Percentiles rank a stretch among this genome's conserved stretches.
Conservation (phyloP, 148 eudicot species). For the Persicaria tinctoria region DNA sequence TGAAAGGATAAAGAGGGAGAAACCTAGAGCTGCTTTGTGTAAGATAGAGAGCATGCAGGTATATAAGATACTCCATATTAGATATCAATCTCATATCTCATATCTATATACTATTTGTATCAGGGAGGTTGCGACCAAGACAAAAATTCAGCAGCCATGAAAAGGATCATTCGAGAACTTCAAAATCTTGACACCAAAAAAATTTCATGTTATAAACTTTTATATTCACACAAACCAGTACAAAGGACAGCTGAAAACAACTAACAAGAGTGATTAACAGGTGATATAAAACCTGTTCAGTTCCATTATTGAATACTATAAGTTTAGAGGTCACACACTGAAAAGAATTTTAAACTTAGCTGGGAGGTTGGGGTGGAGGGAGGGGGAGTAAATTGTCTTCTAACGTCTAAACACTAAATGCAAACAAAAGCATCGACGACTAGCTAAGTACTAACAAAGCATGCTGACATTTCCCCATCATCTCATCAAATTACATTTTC, state of each 20-base stretch:
- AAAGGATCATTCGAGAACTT: neutral
- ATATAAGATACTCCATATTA: too few relatives aligned
- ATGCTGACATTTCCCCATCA: neutral
- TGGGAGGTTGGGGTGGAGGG: neutral
- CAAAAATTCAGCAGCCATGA: neutral
- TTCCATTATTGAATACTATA: constrained; percentile 6
- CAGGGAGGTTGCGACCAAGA: neutral
- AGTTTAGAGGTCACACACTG: constrained; percentile 3
- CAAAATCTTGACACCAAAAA: neutral
- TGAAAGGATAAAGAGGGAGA: too few relatives aligned
- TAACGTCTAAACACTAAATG: constrained; percentile 1
- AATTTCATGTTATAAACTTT: neutral
- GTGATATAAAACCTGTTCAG: neutral
- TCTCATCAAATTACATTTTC: neutral
- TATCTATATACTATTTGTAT: too few relatives aligned
- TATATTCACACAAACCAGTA: neutral
- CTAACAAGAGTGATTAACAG: neutral
- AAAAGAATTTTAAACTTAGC: neutral
- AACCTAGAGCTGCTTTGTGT: too few relatives aligned
- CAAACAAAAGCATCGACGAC: neutral
- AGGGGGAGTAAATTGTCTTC: neutral
- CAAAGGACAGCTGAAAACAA: neutral
- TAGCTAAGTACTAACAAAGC: constrained; percentile 5
- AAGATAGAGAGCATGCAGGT: too few relatives aligned
- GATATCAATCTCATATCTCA: too few relatives aligned